Evolutionary conservation across 2,329 filamentous ascomycete genomes (phyloP).

Genomic region (Aspergillus sp.): DNA sequence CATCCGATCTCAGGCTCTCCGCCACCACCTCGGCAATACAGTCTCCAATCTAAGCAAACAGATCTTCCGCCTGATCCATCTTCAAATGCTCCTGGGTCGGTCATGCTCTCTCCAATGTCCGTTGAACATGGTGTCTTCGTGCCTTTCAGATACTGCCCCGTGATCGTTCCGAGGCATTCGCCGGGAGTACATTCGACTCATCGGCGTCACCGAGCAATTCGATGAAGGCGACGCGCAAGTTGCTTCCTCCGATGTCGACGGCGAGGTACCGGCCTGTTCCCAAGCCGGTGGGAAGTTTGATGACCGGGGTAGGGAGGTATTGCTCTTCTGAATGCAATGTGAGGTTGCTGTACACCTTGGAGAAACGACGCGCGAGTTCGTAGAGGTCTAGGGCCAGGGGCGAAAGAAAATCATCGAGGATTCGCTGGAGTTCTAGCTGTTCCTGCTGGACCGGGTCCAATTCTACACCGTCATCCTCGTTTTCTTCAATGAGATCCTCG

Average conservation of each 20-base stretch:
- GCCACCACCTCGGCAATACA: slow-evolving; percentile 72
- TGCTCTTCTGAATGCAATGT: slow-evolving; percentile 46
- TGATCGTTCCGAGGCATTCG: slow-evolving; percentile 36
- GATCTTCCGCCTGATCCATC: slow-evolving; percentile 66
- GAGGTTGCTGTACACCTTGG: slow-evolving; percentile 42
- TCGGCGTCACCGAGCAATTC: slow-evolving; percentile 48
- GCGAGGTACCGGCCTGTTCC: slow-evolving; percentile 55
- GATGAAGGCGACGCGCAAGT: slow-evolving; percentile 56
- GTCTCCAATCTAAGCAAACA: slow-evolving; percentile 79
- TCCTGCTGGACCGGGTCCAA: slow-evolving; percentile 28
- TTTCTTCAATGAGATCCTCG: slow-evolving; percentile 31
- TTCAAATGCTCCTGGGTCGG: slow-evolving; percentile 55
- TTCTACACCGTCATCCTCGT: slow-evolving; percentile 31
- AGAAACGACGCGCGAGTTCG: slow-evolving; percentile 45
- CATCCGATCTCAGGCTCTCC: slow-evolving; percentile 45
- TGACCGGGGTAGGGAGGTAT: slow-evolving; percentile 48
- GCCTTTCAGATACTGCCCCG: slow-evolving; percentile 45
- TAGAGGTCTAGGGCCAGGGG: slow-evolving; percentile 44
- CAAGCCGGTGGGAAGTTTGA: slow-evolving; percentile 47
- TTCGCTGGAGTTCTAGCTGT: slow-evolving; percentile 30
- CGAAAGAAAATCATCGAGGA: slow-evolving; percentile 39
- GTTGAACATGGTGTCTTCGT: slow-evolving; percentile 44
- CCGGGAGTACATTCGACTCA: slow-evolving; percentile 31
- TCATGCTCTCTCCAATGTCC: slow-evolving; percentile 51
- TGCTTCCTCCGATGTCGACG: slow-evolving; percentile 57